Evolutionary conservation across 176 grass and related monocot species (phyloP).

Genomic region (Otatea glauca): DNA sequence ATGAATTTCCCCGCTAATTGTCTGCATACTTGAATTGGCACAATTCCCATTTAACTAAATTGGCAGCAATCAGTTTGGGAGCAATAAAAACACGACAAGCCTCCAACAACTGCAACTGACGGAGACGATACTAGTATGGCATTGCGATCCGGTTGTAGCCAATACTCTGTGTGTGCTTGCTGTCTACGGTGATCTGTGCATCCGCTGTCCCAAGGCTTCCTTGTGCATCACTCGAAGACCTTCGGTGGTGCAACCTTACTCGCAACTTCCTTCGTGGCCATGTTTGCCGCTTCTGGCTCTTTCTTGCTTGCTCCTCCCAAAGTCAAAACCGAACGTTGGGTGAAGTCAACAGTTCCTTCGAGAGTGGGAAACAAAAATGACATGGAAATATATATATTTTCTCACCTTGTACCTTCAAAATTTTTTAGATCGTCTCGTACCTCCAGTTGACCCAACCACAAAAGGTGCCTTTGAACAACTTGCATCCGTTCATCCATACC

Average conservation of each 20-base stretch:
- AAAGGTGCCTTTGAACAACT: neutral
- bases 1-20: neutral
- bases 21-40: neutral
- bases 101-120: neutral
- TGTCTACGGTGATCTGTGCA: constrained; percentile 18
- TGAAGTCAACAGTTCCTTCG: constrained; percentile 30
- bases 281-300: neutral
- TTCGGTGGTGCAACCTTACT: neutral
- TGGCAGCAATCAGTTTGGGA: neutral
- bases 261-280: no score
- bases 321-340: constrained; percentile 28
- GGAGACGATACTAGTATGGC: neutral
- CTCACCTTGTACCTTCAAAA: neutral
- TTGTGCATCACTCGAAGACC: neutral
- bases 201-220: neutral
- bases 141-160: neutral
- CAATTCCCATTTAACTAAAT: neutral
- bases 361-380: neutral
- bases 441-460: neutral
- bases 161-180: neutral
- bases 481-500: neutral
- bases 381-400: no score
- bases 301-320: neutral
- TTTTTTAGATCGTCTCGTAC: neutral
- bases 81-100: neutral